Evolutionary conservation across 2,329 filamentous ascomycete species (phyloP).

Genomic region (Diaporthe aspalathi): DNA sequence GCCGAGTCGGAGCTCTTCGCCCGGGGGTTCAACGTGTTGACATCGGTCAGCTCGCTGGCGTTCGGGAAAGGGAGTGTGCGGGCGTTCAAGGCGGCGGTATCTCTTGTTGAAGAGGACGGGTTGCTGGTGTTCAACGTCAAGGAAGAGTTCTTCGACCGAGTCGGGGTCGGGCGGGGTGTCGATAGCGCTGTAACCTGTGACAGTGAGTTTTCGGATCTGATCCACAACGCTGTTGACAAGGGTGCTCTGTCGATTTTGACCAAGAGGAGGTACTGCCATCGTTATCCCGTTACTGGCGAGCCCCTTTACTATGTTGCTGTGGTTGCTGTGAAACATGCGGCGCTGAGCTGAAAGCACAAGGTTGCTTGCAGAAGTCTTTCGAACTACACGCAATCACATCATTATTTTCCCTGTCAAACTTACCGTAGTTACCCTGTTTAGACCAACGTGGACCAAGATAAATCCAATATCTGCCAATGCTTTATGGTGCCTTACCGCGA

Average conservation of each 20-base stretch:
- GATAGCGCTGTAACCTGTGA: background rate
- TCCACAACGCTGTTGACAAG: background rate
- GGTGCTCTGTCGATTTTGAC: background rate
- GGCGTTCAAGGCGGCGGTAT: conserved; percentile 22
- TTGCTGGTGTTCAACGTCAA: conserved; percentile 30
- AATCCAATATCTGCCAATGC: no score
- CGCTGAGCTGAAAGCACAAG: background rate
- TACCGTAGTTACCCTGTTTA: no score
- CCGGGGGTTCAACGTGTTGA: conserved; percentile 24
- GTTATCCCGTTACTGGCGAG: conserved; percentile 30
- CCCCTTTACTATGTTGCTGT: conserved; percentile 29
- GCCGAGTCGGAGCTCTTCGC: background rate
- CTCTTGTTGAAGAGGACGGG: conserved; percentile 23
- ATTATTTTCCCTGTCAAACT: no score
- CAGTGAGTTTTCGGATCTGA: background rate
- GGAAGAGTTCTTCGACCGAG: conserved; percentile 3
- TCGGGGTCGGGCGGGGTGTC: no score
- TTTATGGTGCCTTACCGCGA: no score
- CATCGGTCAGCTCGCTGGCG: background rate
- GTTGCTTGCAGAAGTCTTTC: no score
- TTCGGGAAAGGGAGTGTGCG: conserved; percentile 11
- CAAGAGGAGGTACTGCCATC: conserved; percentile 30
- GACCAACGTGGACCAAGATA: no score
- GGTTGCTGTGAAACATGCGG: conserved; percentile 16
- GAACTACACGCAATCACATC: no score